Evolutionary conservation across 1,284 basidiomycete species (phyloP).

Genomic region (Singerocomus inundabilis): DNA sequence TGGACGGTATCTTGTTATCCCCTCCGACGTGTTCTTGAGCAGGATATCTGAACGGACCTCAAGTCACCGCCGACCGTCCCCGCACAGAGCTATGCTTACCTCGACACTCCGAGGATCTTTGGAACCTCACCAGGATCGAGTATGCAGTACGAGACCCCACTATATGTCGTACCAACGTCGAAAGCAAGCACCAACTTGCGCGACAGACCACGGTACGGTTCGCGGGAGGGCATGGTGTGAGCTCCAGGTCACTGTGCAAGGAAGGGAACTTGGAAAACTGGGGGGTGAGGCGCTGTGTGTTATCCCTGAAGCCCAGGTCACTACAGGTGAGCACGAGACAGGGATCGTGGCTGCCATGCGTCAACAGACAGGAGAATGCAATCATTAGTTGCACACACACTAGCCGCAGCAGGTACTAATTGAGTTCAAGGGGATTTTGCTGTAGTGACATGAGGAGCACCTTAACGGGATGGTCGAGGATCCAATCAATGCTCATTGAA

Average conservation of each 20-base stretch:
- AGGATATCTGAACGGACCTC: slow-evolving; percentile 35
- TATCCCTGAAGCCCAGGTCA: not conserved
- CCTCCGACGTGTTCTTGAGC: slow-evolving; percentile 40
- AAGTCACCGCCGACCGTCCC: not conserved
- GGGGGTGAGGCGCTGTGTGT: not conserved
- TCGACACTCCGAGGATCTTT: slow-evolving; percentile 41
- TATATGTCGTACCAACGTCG: slow-evolving; percentile 52
- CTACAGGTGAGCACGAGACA: not conserved
- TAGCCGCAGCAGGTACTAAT: not conserved
- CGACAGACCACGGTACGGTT: slow-evolving; percentile 32
- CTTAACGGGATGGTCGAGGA: not conserved
- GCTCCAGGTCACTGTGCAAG: not conserved
- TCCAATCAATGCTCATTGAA: not conserved
- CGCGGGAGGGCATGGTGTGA: slow-evolving; percentile 24
- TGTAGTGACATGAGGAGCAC: not conserved
- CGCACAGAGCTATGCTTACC: slow-evolving; percentile 22
- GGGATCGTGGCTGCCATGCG: not conserved
- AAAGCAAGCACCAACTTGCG: slow-evolving; percentile 48
- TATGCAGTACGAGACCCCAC: slow-evolving; percentile 46
- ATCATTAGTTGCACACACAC: not conserved
- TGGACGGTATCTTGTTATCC: slow-evolving; percentile 53
- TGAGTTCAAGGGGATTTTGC: too few species aligned
- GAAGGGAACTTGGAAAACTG: too few species aligned
- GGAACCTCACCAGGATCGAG: slow-evolving; percentile 48
- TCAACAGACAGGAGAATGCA: not conserved